phyloP scores from a whole-genome alignment of 2,329 filamentous ascomycete species.

The Colletotrichum sansevieriae region DNA sequence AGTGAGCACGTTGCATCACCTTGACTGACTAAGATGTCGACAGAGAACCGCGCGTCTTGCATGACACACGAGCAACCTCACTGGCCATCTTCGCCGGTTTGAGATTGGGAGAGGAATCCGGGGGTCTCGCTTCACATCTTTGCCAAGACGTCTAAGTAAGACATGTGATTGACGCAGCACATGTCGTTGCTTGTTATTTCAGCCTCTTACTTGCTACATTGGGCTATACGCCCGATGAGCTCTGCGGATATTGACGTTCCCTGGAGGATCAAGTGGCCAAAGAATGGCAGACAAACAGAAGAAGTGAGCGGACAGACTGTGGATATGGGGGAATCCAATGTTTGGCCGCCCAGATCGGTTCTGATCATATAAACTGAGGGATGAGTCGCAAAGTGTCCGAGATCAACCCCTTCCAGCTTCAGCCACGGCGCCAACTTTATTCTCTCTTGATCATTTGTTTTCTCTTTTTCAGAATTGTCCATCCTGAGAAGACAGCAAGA shows the following conservation, averaged over 20 bases:
- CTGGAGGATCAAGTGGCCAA: too few species aligned
- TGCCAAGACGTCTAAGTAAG: not conserved
- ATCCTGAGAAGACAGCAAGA: too few species aligned
- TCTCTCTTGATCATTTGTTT: too few species aligned
- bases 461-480: too few species aligned
- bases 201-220: not conserved
- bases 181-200: not conserved
- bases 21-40: too few species aligned
- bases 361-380: too few species aligned
- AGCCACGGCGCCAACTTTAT: too few species aligned
- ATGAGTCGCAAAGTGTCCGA: conserved; percentile 46
- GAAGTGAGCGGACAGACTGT: not conserved
- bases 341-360: too few species aligned
- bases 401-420: conserved; percentile 43
- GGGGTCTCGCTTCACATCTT: not conserved
- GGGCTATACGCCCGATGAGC: too few species aligned
- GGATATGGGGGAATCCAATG: not conserved
- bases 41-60: too few species aligned
- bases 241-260: too few species aligned
- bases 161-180: not conserved
- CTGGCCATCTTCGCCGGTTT: not conserved
- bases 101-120: not conserved
- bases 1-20: not conserved
- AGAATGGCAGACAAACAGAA: not conserved
- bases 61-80: conserved; percentile 2